These are phyloP conservation scores for Coemansia sp. DNA, from an alignment of 192 early-diverging fungal genomes.

Conservation along the genomic window DNA sequence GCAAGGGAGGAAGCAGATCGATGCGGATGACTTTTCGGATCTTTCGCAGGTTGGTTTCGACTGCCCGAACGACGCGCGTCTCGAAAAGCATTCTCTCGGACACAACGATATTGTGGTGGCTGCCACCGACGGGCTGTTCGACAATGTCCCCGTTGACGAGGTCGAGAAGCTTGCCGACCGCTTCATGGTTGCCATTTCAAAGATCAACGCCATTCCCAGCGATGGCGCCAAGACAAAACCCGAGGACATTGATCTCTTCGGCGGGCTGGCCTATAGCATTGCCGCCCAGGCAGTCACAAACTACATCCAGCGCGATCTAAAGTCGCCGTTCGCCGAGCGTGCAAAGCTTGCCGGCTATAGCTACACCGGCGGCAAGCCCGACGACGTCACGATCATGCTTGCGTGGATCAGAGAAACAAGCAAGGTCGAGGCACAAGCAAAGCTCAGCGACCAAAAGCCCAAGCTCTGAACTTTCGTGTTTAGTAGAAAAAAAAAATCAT, in stretches of 20 bases:
- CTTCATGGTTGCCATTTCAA: slow-evolving; percentile 41
- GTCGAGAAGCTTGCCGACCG: slow-evolving; percentile 46
- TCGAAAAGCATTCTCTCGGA: slow-evolving; percentile 18
- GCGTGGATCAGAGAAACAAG: slow-evolving; percentile 48
- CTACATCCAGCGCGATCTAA: slow-evolving; percentile 45
- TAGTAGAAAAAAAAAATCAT: too few species aligned
- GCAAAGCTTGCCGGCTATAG: slow-evolving; percentile 50
- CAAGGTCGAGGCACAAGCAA: slow-evolving; percentile 19
- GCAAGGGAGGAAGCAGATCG: slow-evolving; percentile 12
- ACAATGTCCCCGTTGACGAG: slow-evolving; percentile 50
- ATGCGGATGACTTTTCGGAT: slow-evolving; percentile 39
- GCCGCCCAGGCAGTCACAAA: slow-evolving; percentile 49
- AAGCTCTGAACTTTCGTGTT: slow-evolving; percentile 23
- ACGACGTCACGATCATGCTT: slow-evolving; percentile 53
- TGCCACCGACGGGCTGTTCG: slow-evolving; percentile 52
- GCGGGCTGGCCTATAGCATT: slow-evolving; percentile 48
- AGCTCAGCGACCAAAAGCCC: slow-evolving; percentile 15
- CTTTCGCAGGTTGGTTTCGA: slow-evolving; percentile 36
- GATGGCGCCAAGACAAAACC: not conserved
- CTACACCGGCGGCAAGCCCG: slow-evolving; percentile 52
- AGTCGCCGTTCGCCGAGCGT: slow-evolving; percentile 54
- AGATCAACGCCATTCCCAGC: slow-evolving; percentile 7
- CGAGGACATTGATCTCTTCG: slow-evolving; percentile 36
- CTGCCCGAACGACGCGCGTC: slow-evolving; percentile 37
- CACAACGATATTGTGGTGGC: slow-evolving; percentile 48